Conservation (phyloP, 2,329 filamentous ascomycete species). For the Talaromyces sp. region DNA sequence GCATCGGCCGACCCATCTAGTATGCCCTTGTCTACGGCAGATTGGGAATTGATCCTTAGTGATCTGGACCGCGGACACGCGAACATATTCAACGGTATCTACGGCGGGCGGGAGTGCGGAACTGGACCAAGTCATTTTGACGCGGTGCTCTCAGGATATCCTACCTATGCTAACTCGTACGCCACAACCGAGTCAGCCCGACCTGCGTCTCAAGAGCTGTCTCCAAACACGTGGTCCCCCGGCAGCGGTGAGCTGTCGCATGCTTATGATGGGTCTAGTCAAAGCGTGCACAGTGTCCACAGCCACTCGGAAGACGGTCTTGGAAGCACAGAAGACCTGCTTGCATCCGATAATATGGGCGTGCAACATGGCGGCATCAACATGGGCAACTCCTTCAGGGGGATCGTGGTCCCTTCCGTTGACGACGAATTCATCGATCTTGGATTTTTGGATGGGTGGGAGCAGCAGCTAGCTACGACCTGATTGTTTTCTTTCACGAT, state of each 20-base stretch:
- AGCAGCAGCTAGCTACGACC: constrained; percentile 21
- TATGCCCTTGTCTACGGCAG: constrained; percentile 53
- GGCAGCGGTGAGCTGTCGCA: constrained; percentile 32
- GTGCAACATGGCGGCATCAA: constrained; percentile 14
- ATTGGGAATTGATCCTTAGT: constrained; percentile 78
- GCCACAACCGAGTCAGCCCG: background rate
- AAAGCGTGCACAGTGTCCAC: constrained; percentile 53
- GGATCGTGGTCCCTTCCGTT: constrained; percentile 31
- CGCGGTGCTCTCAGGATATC: constrained; percentile 23
- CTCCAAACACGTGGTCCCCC: constrained; percentile 33
- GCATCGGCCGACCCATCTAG: constrained; percentile 42
- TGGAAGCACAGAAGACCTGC: constrained; percentile 46
- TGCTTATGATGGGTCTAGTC: constrained; percentile 29
- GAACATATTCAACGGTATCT: constrained; percentile 63
- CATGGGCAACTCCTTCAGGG: constrained; percentile 29
- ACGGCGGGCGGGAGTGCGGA: constrained; percentile 37
- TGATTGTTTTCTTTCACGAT: background rate
- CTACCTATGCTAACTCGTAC: background rate
- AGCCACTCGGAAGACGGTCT: constrained; percentile 54
- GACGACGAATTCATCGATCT: constrained; percentile 29
- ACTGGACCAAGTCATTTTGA: constrained; percentile 30
- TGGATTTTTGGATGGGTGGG: constrained; percentile 25
- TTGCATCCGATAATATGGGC: constrained; percentile 18
- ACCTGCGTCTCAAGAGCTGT: constrained; percentile 27
- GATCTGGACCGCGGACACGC: constrained; percentile 72